These are phyloP conservation scores for Saccharomyces hybrid DNA, from an alignment of 1,139 yeast species.

Conservation along the genomic window DNA sequence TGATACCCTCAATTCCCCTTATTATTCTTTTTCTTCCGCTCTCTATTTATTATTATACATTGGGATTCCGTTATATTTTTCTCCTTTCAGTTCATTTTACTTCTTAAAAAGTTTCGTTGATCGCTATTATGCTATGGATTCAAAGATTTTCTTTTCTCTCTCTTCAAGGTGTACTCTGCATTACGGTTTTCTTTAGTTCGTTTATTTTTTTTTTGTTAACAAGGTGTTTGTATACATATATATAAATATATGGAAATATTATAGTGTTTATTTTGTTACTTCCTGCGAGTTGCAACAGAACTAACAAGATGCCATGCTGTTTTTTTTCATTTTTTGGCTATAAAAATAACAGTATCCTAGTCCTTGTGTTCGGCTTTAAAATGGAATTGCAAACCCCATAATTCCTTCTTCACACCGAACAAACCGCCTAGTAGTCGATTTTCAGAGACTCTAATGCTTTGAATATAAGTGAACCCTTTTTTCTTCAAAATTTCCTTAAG, in stretches of 20 bases:
- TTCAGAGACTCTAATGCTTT: slow-evolving; percentile 26
- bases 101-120: not conserved
- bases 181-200: not conserved
- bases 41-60: slow-evolving; percentile 5
- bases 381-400: slow-evolving; percentile 42
- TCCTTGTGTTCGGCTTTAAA: slow-evolving; percentile 14
- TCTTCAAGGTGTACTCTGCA: not conserved
- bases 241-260: not conserved
- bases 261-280: not conserved
- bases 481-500: slow-evolving; percentile 34
- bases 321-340: not conserved
- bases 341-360: not conserved
- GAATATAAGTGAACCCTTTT: slow-evolving; percentile 32
- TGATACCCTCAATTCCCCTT: not conserved
- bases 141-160: not conserved
- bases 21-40: not conserved
- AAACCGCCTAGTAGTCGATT: slow-evolving; percentile 30
- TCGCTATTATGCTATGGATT: not conserved
- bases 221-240: not conserved
- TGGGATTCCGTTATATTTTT: not conserved
- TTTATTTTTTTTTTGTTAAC: not conserved
- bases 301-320: not conserved
- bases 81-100: not conserved
- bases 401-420: slow-evolving; percentile 41
- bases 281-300: not conserved